Base-by-base conservation (phyloP, 2,329 filamentous ascomycete species). In the Metarhizium humberi region DNA sequence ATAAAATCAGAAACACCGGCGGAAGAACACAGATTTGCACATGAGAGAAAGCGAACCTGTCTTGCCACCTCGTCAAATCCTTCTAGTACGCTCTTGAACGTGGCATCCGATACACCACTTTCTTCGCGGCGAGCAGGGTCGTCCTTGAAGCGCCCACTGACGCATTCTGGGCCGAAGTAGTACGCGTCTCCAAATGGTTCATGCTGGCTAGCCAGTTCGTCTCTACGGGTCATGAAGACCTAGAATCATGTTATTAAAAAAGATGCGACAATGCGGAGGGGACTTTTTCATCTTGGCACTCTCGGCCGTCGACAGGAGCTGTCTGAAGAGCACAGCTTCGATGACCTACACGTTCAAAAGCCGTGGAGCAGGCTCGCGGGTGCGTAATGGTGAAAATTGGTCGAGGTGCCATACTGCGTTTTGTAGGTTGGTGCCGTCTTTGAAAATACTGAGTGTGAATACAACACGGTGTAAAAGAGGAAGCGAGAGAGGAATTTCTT, bases 131-230 rank as follows among this genome's bases (percentile, higher is more conserved):
- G 70, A 45, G 72, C 71, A 52, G 71, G 71, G 60, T 96, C 88
- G 48, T 87, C 69, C 66, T 86, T 85, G 68, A 90, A 99, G 64
- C 94, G 84, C 53, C 81, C 75, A 65, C 88, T 86, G 63, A 97
- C 79, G 63, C 90, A 82, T 74, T 99, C 94, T 6, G 92, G 92
- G 53, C 94, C 92, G 67, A 87, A 97, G 75, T 97, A 97, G 69
- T 92, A 97, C 58, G 92, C 88, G 73, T 97, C 94, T 54, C 92
- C 92, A 72, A 97, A 97, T 5, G 94, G 94, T 75, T 99, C 94
- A 71, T 97, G 94, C 63, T 94, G 79, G 69, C 90, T 95, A 64
- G 86, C 79, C 57, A 97, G 80, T 54, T 79, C 85, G 66, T 95
- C 86, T 63, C 82, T 82, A 62, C 90, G 87, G 64, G 92, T 96